These are phyloP conservation scores for Thelonectria blattea DNA, from an alignment of 2,329 filamentous ascomycete genomes.

Conservation along the genomic window DNA sequence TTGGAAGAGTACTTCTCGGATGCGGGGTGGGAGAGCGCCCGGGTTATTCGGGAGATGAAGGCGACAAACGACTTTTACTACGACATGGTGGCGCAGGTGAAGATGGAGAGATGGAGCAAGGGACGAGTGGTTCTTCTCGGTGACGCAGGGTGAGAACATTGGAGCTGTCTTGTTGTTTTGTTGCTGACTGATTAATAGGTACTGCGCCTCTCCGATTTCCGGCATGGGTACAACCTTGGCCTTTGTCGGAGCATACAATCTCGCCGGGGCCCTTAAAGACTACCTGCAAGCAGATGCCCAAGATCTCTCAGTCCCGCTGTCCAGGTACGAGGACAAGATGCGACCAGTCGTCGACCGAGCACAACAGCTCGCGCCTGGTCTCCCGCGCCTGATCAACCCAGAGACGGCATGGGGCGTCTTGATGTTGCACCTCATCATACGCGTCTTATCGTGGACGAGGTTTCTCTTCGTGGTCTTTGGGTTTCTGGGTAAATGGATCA, in stretches of 20 bases:
- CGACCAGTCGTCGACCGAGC: constrained; percentile 47
- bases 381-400: constrained; percentile 37
- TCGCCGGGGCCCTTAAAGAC: constrained; percentile 53
- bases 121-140: constrained; percentile 53
- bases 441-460: neutral
- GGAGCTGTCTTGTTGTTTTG: neutral
- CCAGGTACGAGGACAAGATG: constrained; percentile 49
- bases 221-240: constrained; percentile 56
- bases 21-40: constrained; percentile 52
- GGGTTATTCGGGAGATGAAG: constrained; percentile 46
- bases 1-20: constrained; percentile 49
- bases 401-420: constrained; percentile 38
- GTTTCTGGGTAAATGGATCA: neutral
- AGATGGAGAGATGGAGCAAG: constrained; percentile 42
- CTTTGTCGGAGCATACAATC: constrained; percentile 54
- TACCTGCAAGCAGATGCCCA: constrained; percentile 36
- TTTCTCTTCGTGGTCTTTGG: neutral
- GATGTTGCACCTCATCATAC: constrained; percentile 24
- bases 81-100: constrained; percentile 51
- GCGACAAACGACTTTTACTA: constrained; percentile 52
- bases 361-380: constrained; percentile 43
- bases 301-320: neutral
- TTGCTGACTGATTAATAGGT: constrained; percentile 26
- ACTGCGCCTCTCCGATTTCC: constrained; percentile 52
- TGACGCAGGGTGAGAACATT: constrained; percentile 47